Evolutionary conservation across 257 asterid genomes (phyloP), one percentile per base, ranked within the genome.

Genomic region (Gentiana straminea): DNA sequence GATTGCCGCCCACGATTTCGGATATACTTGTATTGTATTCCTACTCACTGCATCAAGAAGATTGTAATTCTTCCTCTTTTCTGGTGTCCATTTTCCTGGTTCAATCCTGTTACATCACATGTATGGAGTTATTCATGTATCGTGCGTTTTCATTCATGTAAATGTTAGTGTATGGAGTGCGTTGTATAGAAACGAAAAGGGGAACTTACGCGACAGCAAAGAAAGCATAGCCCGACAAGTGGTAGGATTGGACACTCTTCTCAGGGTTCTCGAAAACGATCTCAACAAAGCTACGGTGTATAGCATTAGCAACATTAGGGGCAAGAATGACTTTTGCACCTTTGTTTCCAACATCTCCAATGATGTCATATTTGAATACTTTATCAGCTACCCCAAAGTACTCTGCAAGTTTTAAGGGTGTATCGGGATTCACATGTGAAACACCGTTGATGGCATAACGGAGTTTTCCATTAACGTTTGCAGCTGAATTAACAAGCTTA

Each of bases 11-110:
- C 94, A 84, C 54, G 83, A 70, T 3, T 74, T 68, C 0, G 94
- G 94, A 37, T 77, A 82, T 3, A 84, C 94, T 12, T 84, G 94
- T 32, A 84, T 62, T 2, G 90, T 84, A 72, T 81, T 62, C 57
- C 81, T 61, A 58, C 90, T 81, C 44, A 81, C 63, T 24, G 85
- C 84, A 58, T 84, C 94, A 8, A 81, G 55, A 53, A 82, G 74
- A 53, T 84, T 84, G 84, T 84, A 84, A 64, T 66, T 75, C 67
- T 58, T 66, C 62, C 94, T 79, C 64, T 66, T 73, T 7, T 77
- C 85, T 5, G 82, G 78, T 6, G 75, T 45, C 94, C 94, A 84
- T 39, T 8, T 72, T 4, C 94, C 94, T 0, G 86, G 74, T 64
- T 84, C 86, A 4, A 75, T 64, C 52, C 90, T 84, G 78, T 74